Conservation (phyloP, 2,329 filamentous ascomycete species). For the Hypocreales sp. region DNA sequence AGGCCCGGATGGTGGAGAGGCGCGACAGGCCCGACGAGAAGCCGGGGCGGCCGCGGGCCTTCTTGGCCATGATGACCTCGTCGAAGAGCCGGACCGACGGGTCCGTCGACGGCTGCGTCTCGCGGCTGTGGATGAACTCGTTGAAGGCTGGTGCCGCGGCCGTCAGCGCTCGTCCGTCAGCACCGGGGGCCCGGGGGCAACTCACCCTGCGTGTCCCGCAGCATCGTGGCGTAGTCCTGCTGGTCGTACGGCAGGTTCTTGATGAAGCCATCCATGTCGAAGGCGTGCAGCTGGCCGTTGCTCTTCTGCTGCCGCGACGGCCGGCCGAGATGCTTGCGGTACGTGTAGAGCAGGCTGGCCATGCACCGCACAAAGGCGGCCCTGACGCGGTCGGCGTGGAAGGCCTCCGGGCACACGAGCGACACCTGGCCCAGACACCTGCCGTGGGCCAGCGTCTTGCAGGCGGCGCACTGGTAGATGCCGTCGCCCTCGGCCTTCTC, state of each 20-base stretch:
- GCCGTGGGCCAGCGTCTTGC: conserved; percentile 39
- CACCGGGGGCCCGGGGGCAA: not conserved
- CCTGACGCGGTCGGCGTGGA: conserved; percentile 44
- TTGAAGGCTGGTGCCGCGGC: conserved; percentile 36
- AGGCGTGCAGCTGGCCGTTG: conserved; percentile 43
- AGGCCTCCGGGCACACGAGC: conserved; percentile 47
- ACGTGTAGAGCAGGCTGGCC: conserved; percentile 51
- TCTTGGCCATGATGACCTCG: conserved; percentile 70
- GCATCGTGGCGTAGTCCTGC: conserved; percentile 47
- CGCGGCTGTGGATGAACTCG: conserved; percentile 73
- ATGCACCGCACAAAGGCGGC: conserved; percentile 50
- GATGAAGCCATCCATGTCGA: conserved; percentile 51
- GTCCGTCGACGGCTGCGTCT: conserved; percentile 45
- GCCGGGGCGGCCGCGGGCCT: conserved; percentile 46
- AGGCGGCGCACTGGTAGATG: conserved; percentile 58
- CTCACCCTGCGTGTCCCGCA: conserved; percentile 52
- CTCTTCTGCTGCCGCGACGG: conserved; percentile 45
- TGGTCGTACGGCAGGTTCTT: conserved; percentile 50
- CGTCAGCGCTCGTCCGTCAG: conserved; percentile 1
- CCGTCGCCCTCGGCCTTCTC: conserved; percentile 58
- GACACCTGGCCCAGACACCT: conserved; percentile 47
- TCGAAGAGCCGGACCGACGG: conserved; percentile 64
- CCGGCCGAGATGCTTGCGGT: conserved; percentile 45
- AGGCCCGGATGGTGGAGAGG: conserved; percentile 42
- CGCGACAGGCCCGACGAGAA: conserved; percentile 50